Conservation (phyloP, 176 grass and related monocot genomes). For the Lolium perenne region DNA sequence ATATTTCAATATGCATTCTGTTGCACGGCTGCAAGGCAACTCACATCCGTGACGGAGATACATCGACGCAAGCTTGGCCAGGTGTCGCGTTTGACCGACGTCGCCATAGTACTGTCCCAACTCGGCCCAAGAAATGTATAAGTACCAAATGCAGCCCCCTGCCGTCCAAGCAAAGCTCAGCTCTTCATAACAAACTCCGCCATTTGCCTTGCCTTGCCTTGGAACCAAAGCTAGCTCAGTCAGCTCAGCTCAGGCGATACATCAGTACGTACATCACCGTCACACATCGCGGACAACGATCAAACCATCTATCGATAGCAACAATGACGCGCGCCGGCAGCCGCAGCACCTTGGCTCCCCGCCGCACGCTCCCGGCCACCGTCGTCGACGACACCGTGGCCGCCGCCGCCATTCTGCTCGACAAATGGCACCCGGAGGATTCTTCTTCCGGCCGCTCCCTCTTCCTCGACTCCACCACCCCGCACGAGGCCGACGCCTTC, state of each 20-base stretch:
- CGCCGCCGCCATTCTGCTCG: slow-evolving; percentile 48
- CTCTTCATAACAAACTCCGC: no score
- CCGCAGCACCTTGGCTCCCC: slow-evolving; percentile 9
- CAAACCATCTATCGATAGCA: not conserved
- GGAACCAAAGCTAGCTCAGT: not conserved
- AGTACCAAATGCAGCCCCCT: not conserved
- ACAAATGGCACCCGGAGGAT: slow-evolving; percentile 56
- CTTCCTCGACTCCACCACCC: slow-evolving; percentile 22
- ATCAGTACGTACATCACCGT: not conserved
- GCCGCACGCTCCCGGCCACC: slow-evolving; percentile 45
- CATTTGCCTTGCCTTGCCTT: no score
- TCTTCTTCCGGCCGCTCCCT: slow-evolving; percentile 11
- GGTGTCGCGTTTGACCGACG: not conserved
- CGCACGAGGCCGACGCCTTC: slow-evolving; percentile 40
- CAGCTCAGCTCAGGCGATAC: not conserved
- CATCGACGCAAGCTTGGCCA: not conserved
- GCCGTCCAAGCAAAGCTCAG: no score
- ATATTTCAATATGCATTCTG: not conserved
- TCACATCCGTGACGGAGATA: not conserved
- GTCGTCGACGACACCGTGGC: slow-evolving; percentile 59
- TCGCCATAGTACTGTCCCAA: no score
- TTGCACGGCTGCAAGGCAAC: not conserved
- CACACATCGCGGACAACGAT: not conserved
- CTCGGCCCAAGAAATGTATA: not conserved
- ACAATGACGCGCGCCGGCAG: slow-evolving; percentile 7